These are phyloP conservation scores for Thermothelomyces thermophilus DNA, from an alignment of 2,329 filamentous ascomycete genomes.

Conservation along the genomic window DNA sequence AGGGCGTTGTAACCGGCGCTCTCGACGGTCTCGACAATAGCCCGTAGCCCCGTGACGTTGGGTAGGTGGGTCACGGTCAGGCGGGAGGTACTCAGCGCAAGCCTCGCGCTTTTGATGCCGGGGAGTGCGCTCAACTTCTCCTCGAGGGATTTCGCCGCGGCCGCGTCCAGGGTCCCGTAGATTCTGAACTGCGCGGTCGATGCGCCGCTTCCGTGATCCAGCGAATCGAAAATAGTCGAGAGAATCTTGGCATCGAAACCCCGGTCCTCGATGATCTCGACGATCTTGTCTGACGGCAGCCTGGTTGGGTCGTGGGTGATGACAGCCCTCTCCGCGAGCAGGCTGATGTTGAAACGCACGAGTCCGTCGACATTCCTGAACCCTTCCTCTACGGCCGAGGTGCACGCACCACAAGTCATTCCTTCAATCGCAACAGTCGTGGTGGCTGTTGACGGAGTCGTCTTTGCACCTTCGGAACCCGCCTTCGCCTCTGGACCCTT, in stretches of 20 bases:
- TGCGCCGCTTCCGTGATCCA: conserved; percentile 47
- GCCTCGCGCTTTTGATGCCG: conserved; percentile 66
- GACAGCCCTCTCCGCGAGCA: conserved; percentile 86
- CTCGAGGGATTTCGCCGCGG: conserved; percentile 66
- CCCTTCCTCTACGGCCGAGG: conserved; percentile 78
- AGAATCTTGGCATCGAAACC: conserved; percentile 84
- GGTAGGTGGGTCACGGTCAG: conserved; percentile 69
- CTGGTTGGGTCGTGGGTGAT: conserved; percentile 72
- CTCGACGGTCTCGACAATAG: conserved; percentile 77
- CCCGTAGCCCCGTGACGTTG: conserved; percentile 66
- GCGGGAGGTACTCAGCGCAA: conserved; percentile 68
- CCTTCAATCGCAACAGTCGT: conserved; percentile 88
- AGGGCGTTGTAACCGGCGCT: conserved; percentile 80
- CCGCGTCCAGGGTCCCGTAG: conserved; percentile 69
- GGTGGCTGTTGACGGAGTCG: conserved; percentile 46
- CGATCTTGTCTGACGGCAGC: conserved; percentile 66
- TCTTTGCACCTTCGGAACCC: conserved; percentile 25
- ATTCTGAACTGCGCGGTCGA: conserved; percentile 73
- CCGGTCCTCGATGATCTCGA: conserved; percentile 77
- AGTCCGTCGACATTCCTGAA: conserved; percentile 74
- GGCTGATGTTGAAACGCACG: conserved; percentile 86
- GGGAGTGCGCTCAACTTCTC: conserved; percentile 55
- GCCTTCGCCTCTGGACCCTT: conserved; percentile 34
- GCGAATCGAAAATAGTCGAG: conserved; percentile 60
- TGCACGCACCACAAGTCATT: conserved; percentile 97